Conservation (phyloP, 2,329 filamentous ascomycete genomes). For the Colletotrichum ledebouriae region DNA sequence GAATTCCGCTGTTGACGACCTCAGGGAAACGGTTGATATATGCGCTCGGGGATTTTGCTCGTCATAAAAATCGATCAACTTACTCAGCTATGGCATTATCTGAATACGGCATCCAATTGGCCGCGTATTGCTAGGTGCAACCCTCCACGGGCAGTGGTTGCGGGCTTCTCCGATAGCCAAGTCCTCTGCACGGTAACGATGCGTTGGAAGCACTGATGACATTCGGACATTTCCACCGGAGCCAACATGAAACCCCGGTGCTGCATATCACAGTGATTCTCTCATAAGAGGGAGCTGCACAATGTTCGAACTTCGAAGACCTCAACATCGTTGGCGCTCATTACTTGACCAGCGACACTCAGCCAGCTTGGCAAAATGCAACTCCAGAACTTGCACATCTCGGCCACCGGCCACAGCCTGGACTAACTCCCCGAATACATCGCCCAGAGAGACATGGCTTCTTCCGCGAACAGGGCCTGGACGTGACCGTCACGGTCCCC, state of each 20-base stretch:
- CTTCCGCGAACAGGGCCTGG: slow-evolving; percentile 49
- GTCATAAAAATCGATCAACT: too few species aligned
- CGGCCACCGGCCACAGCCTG: slow-evolving; percentile 48
- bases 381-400: slow-evolving; percentile 42
- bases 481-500: slow-evolving; percentile 48
- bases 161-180: slow-evolving; percentile 4
- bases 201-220: too few species aligned
- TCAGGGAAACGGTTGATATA: too few species aligned
- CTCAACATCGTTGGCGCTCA: neutral
- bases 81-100: too few species aligned
- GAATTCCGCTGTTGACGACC: too few species aligned
- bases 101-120: too few species aligned
- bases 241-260: neutral
- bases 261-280: neutral
- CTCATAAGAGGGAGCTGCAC: neutral
- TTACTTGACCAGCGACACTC: too few species aligned
- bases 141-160: too few species aligned
- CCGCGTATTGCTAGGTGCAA: too few species aligned
- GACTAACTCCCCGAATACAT: slow-evolving; percentile 51
- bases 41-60: too few species aligned
- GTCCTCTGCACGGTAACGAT: neutral
- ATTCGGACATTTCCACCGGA: slow-evolving; percentile 3
- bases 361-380: neutral
- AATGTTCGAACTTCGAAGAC: neutral
- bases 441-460: slow-evolving; percentile 48